A percentile compares a stretch with the other conserved stretches of the same genome.
These are phyloP conservation scores for Botrytis byssoidea DNA, from an alignment of 2,329 filamentous ascomycete genomes.

Conservation along the genomic window DNA sequence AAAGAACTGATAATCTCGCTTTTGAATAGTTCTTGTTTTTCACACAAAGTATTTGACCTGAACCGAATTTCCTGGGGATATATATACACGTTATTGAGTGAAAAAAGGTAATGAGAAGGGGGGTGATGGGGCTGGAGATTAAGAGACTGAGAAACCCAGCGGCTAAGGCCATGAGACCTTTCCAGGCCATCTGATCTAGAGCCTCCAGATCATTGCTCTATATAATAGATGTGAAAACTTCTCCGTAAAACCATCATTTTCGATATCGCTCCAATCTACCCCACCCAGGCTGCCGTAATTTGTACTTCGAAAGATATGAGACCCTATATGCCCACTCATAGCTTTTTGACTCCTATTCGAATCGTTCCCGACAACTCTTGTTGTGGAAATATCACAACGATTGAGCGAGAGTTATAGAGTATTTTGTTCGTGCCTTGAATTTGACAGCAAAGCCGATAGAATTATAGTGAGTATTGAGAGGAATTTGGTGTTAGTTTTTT, in stretches of 20 bases:
- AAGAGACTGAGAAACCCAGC: fast-evolving
- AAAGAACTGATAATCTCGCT: too few relatives aligned
- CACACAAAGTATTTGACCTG: too few relatives aligned
- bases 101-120: neutral
- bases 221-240: neutral
- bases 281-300: neutral
- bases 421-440: too few relatives aligned
- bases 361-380: fast-evolving
- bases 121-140: neutral
- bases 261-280: neutral
- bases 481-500: too few relatives aligned
- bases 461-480: fast-evolving
- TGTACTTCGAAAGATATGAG: fast-evolving
- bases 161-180: too few relatives aligned
- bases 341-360: fast-evolving
- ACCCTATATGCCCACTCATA: too few relatives aligned
- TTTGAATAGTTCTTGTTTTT: too few relatives aligned
- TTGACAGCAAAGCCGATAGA: too few relatives aligned
- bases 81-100: neutral
- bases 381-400: too few relatives aligned
- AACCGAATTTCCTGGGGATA: too few relatives aligned
- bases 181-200: neutral
- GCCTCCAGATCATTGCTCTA: neutral
- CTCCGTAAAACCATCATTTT: neutral
- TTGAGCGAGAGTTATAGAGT: too few relatives aligned